A percentile compares a stretch with the other conserved stretches of the same genome.
Conservation (phyloP, 108 stramenopile genomes). For the Cyclostephanos tholiformis region DNA sequence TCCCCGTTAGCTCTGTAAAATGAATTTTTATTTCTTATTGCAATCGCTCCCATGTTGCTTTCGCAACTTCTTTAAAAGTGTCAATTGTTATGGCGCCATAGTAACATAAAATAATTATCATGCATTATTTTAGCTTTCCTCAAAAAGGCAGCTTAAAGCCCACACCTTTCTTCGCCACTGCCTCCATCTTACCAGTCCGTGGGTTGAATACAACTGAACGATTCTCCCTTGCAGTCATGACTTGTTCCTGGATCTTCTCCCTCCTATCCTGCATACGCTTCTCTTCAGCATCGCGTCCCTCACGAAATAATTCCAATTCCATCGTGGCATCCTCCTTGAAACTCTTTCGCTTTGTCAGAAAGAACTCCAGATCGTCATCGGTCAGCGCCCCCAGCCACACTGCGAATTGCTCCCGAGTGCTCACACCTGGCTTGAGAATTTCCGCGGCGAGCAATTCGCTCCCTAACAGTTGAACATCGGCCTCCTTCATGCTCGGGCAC, state of each 20-base stretch:
- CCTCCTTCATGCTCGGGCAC: slow-evolving; percentile 66
- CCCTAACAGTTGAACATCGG: slow-evolving; percentile 77
- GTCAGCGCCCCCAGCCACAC: slow-evolving; percentile 76
- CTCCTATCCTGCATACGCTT: slow-evolving; percentile 51
- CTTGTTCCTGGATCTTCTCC: slow-evolving; percentile 65
- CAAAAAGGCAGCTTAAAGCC: slow-evolving; percentile 40
- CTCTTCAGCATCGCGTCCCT: slow-evolving; percentile 50
- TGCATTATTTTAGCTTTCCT: too few species aligned
- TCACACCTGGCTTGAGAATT: slow-evolving; percentile 64
- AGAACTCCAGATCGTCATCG: slow-evolving; percentile 66
- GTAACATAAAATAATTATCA: too few species aligned
- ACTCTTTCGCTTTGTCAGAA: slow-evolving; percentile 67
- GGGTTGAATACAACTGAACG: slow-evolving; percentile 79
- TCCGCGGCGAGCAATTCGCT: slow-evolving; percentile 82
- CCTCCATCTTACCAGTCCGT: slow-evolving; percentile 70
- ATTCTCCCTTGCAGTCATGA: slow-evolving; percentile 63
- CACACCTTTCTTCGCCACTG: slow-evolving; percentile 30
- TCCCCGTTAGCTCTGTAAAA: too few species aligned
- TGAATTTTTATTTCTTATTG: too few species aligned
- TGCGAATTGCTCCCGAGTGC: slow-evolving; percentile 78
- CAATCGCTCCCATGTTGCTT: too few species aligned
- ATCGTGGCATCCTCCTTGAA: slow-evolving; percentile 57
- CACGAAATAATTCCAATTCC: slow-evolving; percentile 54
- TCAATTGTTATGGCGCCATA: too few species aligned
- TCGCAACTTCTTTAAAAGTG: too few species aligned